A percentile compares a stretch with the other conserved stretches of the same genome.
phyloP scores from a whole-genome alignment of 768 basidiomycete genomes.

The Inosperma sp. region DNA sequence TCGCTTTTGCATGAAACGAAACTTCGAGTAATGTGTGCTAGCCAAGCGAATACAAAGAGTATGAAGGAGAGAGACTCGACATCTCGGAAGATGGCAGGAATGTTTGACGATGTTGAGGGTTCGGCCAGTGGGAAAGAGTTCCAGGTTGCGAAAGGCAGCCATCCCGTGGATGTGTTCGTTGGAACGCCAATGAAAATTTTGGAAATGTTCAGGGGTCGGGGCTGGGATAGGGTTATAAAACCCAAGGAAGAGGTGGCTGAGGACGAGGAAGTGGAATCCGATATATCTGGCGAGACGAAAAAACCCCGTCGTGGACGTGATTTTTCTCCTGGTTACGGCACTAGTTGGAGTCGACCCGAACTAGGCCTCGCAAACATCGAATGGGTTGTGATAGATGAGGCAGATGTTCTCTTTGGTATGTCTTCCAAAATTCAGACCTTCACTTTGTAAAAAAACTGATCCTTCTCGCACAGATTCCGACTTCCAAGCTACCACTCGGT shows the following conservation, averaged over 20 bases:
- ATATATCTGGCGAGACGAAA: slow-evolving; percentile 25
- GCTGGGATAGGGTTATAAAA: slow-evolving; percentile 42
- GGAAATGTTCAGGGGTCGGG: slow-evolving; percentile 53
- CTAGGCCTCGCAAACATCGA: slow-evolving; percentile 68
- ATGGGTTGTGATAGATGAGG: slow-evolving; percentile 90
- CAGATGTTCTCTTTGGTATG: slow-evolving; percentile 83
- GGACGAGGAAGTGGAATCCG: slow-evolving; percentile 19
- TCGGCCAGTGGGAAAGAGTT: slow-evolving; percentile 17
- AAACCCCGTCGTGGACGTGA: slow-evolving; percentile 35
- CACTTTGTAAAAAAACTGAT: not conserved
- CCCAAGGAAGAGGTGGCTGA: slow-evolving; percentile 14
- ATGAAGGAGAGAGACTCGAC: slow-evolving; percentile 31
- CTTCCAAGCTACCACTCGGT: slow-evolving; percentile 69
- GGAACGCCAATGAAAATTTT: slow-evolving; percentile 65
- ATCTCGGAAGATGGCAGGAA: slow-evolving; percentile 46
- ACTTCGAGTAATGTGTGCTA: slow-evolving; percentile 69
- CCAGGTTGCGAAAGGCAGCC: slow-evolving; percentile 11
- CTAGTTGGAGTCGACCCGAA: slow-evolving; percentile 43
- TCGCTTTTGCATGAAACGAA: slow-evolving; percentile 68
- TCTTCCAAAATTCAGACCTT: not conserved
- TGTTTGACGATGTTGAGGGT: slow-evolving; percentile 24
- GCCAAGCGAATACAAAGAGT: slow-evolving; percentile 49
- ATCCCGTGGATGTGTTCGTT: slow-evolving; percentile 53
- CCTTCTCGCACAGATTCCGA: slow-evolving; percentile 64
- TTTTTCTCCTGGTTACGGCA: slow-evolving; percentile 36